Percentiles rank a stretch among this genome's conserved stretches.
Conservation (phyloP, 139 green algal species). For the Chlamydomonas sp. region DNA sequence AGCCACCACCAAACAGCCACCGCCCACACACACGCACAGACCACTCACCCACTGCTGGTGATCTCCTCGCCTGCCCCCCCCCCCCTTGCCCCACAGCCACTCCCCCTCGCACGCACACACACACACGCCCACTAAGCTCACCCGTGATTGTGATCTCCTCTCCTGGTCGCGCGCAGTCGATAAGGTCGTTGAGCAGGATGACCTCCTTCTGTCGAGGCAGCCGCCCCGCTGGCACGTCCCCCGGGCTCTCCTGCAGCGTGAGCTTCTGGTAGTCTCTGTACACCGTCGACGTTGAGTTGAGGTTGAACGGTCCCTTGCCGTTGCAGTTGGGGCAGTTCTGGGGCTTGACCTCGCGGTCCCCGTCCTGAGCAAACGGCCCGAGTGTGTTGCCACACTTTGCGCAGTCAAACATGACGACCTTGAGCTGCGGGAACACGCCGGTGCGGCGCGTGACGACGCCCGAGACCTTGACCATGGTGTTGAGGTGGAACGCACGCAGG, state of each 20-base stretch:
- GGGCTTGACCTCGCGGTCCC: slow-evolving; percentile 68
- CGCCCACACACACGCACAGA: no score
- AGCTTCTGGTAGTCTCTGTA: slow-evolving; percentile 99
- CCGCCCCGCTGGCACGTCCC: slow-evolving; percentile 81
- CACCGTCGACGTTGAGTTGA: slow-evolving; percentile 74
- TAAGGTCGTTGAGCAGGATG: slow-evolving; percentile 92
- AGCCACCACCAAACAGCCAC: no score
- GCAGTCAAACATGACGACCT: slow-evolving; percentile 87
- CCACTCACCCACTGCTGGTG: no score
- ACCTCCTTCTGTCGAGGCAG: slow-evolving; percentile 96
- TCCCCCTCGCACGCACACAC: no score
- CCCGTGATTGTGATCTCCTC: slow-evolving; percentile 92
- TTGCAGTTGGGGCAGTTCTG: slow-evolving; percentile 76
- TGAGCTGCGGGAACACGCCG: slow-evolving; percentile 95
- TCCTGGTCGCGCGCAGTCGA: slow-evolving; percentile 85
- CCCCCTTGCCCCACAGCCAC: neutral
- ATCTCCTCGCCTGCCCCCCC: neutral
- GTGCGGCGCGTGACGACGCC: slow-evolving; percentile 94
- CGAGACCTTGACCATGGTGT: slow-evolving; percentile 26
- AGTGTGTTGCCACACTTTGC: slow-evolving; percentile 73
- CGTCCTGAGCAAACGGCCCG: slow-evolving; percentile 79
- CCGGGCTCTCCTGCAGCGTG: slow-evolving; percentile 93
- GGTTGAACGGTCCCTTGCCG: slow-evolving; percentile 82
- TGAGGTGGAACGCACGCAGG: slow-evolving; percentile 46
- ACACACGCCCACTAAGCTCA: no score